Base-by-base conservation (phyloP, 805 yeast species). In the Nakazawaea ishiwadae region DNA sequence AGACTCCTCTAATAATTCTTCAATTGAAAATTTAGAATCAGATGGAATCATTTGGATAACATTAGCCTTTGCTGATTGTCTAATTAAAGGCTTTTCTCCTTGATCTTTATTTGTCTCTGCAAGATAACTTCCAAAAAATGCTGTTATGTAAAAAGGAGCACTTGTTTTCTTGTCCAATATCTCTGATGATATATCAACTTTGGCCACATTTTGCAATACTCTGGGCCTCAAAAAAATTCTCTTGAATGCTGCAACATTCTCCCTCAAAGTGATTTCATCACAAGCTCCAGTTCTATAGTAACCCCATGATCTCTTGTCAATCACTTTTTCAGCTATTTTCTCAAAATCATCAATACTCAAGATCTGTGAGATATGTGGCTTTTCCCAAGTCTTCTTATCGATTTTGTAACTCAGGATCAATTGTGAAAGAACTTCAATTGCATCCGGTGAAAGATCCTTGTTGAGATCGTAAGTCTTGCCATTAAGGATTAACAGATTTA, bases 281-380 rank as follows among this genome's bases (percentile, higher is more conserved):
- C 67, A 72, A 37, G 69, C 55, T 0, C 73, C 75, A 4, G 69
- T 60, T 16, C 70, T 60, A 49, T 67, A 69, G 48, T 71, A 71
- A n/a, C 66, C 68, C 73, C 73, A 69, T 1, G 72, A 71, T 12
- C 39, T 50, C 24, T 58, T 56, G 26, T 64, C 69, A 67, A 70
- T 64, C 28, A 71, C 63, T 31, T 60, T 60, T 33, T 69, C 56
- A 21, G 75, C 75, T 14, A 69, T 73, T 45, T 55, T 63, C 51
- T 69, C 75, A 45, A 70, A 70, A 46, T 70, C 75, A 41, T 54
- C 62, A 40, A 70, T 53, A 45, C 69, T 70, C 53, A 65, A 68
- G 34, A 70, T 65, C 41, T 58, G 63, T 3, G 61, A 48, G 21
- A 70, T 46, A 36, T 64, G 70, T 1, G 74, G 74, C n/a, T n/a